phyloP scores from a whole-genome alignment of 1,284 basidiomycete species.

The Sutorius eximius region DNA sequence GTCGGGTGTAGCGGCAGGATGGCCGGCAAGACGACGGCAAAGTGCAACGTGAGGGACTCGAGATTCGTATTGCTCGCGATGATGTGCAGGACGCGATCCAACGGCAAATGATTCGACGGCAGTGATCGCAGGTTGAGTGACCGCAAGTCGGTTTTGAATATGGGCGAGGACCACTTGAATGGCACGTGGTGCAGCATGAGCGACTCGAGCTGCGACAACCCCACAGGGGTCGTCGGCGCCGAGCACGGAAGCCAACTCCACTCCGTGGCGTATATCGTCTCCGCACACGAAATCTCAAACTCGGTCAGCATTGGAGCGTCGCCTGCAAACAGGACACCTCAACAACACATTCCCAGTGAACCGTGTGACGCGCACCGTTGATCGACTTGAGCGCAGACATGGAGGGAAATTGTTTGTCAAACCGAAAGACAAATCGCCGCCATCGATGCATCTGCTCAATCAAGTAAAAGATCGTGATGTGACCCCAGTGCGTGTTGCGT shows the following conservation, averaged over 20 bases:
- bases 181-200: conserved; percentile 68
- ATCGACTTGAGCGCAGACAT: conserved; percentile 68
- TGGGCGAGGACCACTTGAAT: conserved; percentile 72
- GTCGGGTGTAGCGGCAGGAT: conserved; percentile 58
- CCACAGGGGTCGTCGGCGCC: conserved; percentile 36
- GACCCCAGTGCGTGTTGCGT: conserved; percentile 66
- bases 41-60: conserved; percentile 56
- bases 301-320: conserved; percentile 69
- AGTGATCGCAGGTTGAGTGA: conserved; percentile 62
- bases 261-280: conserved; percentile 58
- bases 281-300: conserved; percentile 72
- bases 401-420: conserved; percentile 70
- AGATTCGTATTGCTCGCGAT: conserved; percentile 56
- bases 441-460: conserved; percentile 76
- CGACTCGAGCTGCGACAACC: conserved; percentile 48
- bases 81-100: conserved; percentile 66
- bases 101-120: conserved; percentile 57
- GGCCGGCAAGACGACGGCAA: conserved; percentile 55
- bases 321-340: conserved; percentile 40
- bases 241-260: conserved; percentile 71
- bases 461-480: conserved; percentile 73
- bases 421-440: conserved; percentile 75
- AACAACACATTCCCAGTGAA: background rate
- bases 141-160: conserved; percentile 56
- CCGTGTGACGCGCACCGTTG: conserved; percentile 47